phyloP scores from a whole-genome alignment of 257 asterid species.

The Capsicum baccatum region DNA sequence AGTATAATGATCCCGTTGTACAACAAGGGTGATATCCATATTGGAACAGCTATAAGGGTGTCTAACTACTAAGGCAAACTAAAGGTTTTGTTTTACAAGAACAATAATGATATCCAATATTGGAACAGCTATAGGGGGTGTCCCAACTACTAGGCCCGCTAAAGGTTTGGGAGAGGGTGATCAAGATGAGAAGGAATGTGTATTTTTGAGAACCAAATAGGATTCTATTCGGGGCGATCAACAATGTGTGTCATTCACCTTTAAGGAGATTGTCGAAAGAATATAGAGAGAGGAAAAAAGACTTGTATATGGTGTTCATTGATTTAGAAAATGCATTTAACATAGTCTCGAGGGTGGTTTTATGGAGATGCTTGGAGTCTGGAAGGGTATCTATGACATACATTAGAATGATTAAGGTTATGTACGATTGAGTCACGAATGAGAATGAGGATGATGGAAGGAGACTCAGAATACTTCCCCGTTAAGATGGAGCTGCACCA shows the following conservation, averaged over 20 bases:
- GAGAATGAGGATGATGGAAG: not conserved
- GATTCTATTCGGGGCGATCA: not conserved
- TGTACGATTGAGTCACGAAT: not conserved
- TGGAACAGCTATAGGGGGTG: too few relatives aligned
- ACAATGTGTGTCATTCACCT: not conserved
- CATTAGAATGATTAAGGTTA: not conserved
- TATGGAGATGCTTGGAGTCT: not conserved
- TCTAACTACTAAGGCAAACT: not conserved
- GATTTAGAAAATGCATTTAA: not conserved
- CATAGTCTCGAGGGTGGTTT: not conserved
- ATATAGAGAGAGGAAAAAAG: not conserved
- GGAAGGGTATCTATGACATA: not conserved
- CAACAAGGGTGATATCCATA: too few relatives aligned
- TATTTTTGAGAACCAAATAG: not conserved
- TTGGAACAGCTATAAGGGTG: too few relatives aligned
- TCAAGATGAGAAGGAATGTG: not conserved
- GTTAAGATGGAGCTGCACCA: not conserved
- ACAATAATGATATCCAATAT: too few relatives aligned
- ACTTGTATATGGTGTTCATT: not conserved
- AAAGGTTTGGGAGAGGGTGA: not conserved
- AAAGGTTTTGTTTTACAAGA: too few relatives aligned
- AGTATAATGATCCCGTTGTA: too few relatives aligned
- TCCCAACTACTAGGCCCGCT: too few relatives aligned
- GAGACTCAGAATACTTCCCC: not conserved
- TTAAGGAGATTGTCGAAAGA: too few relatives aligned